A percentile compares a stretch with the other conserved stretches of the same genome.
phyloP scores from a whole-genome alignment of 768 basidiomycete species.

The Suillus weaverae region DNA sequence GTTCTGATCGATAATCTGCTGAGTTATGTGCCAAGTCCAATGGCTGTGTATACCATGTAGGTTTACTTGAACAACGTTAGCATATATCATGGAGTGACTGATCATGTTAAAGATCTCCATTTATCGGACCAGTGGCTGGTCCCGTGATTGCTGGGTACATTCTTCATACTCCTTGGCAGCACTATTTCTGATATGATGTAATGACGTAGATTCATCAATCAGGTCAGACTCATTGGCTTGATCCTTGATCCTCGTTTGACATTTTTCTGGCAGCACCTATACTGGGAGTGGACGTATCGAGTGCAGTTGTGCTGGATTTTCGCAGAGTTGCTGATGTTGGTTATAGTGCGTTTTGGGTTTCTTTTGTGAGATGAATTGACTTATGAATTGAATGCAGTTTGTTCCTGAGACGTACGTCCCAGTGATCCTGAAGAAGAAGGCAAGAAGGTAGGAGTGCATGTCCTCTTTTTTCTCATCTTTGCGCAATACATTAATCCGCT shows the following conservation, averaged over 20 bases:
- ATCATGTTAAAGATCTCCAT: conserved; percentile 40
- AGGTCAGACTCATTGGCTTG: conserved; percentile 37
- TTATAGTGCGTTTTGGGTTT: conserved; percentile 40
- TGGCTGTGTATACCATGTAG: conserved; percentile 53
- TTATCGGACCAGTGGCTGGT: conserved; percentile 55
- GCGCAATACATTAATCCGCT: background rate
- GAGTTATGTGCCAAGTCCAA: conserved; percentile 38
- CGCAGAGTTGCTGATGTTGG: conserved; percentile 48
- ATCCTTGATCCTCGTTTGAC: conserved; percentile 5
- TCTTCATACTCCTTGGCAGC: background rate
- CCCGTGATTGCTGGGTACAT: conserved; percentile 61
- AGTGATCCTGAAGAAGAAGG: conserved; percentile 60
- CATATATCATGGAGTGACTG: background rate
- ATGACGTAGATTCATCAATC: conserved; percentile 62
- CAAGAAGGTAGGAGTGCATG: conserved; percentile 40
- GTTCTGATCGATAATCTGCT: conserved; percentile 7
- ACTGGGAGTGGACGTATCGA: conserved; percentile 82
- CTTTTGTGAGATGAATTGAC: background rate
- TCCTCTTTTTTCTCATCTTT: background rate
- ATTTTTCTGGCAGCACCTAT: conserved; percentile 39
- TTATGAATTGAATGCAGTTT: conserved; percentile 36
- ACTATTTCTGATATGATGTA: background rate
- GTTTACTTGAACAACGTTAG: conserved; percentile 1
- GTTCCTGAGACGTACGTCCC: conserved; percentile 76
- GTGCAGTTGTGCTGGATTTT: conserved; percentile 70